A percentile compares a stretch with the other conserved stretches of the same genome.
Conservation (phyloP, 2,329 filamentous ascomycete species). For the Trichoderma guizhouense region DNA sequence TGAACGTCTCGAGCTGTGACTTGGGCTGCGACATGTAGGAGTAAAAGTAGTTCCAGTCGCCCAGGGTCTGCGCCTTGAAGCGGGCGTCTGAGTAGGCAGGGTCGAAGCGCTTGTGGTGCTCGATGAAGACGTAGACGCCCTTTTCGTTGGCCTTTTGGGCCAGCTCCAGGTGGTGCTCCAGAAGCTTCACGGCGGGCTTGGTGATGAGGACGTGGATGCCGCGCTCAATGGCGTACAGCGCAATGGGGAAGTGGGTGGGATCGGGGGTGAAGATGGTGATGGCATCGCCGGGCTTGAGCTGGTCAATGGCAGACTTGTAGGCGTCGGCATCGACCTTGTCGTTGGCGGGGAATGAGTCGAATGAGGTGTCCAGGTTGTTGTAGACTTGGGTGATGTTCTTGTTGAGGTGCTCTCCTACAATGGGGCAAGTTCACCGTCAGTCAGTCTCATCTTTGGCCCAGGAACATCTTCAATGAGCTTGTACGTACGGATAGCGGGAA, state of each 20-base stretch:
- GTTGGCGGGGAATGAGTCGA: conserved; percentile 77
- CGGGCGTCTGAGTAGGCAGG: conserved; percentile 88
- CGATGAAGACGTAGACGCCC: conserved; percentile 85
- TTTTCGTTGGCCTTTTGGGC: conserved; percentile 68
- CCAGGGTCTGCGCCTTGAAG: conserved; percentile 69
- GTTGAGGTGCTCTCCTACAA: conserved; percentile 70
- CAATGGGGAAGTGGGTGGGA: conserved; percentile 88
- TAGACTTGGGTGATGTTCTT: conserved; percentile 87
- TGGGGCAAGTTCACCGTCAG: neutral
- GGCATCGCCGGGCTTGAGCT: conserved; percentile 74
- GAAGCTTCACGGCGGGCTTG: conserved; percentile 85
- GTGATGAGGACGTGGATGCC: conserved; percentile 89
- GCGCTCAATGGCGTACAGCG: conserved; percentile 84
- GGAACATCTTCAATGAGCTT: too few relatives aligned
- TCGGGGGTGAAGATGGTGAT: conserved; percentile 97
- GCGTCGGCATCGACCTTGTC: conserved; percentile 71
- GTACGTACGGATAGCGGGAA: conserved; percentile 77
- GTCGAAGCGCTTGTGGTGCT: conserved; percentile 96
- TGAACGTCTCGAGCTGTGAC: conserved; percentile 89
- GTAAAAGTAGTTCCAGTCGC: conserved; percentile 99
- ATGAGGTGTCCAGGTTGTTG: conserved; percentile 83
- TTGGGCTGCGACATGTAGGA: conserved; percentile 94
- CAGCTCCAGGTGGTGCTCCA: conserved; percentile 75
- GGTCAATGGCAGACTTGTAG: conserved; percentile 86
- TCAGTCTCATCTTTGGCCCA: neutral